phyloP scores from a whole-genome alignment of 202 grass and related monocot genomes.

The Eragrostis tef region DNA sequence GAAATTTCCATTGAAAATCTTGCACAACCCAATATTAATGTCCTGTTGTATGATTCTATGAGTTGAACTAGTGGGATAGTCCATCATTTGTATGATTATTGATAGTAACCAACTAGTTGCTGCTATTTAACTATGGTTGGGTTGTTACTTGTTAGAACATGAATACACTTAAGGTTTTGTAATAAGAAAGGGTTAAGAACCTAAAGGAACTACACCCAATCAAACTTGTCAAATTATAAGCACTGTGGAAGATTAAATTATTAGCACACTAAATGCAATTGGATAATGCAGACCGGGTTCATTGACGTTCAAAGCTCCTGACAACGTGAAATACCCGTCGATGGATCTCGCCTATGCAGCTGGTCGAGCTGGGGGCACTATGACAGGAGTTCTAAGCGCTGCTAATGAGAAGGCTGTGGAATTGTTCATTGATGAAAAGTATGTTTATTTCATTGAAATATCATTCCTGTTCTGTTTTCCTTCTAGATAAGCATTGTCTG shows the following conservation, averaged over 20 bases:
- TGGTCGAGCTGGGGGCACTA: constrained; percentile 90
- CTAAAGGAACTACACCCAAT: background rate
- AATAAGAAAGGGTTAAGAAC: constrained; percentile 1
- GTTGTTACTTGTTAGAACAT: background rate
- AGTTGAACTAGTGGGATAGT: constrained; percentile 1
- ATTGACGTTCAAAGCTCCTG: constrained; percentile 86
- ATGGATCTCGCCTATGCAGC: constrained; percentile 92
- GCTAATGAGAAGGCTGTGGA: constrained; percentile 99
- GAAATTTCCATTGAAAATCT: background rate
- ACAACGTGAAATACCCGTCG: constrained; percentile 91
- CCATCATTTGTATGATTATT: constrained; percentile 5
- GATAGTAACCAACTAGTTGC: constrained; percentile 17
- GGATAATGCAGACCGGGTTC: constrained; percentile 72
- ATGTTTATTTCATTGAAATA: constrained; percentile 39
- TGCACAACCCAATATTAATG: background rate
- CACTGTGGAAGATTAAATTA: background rate
- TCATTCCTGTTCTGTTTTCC: background rate
- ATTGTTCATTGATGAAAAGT: constrained; percentile 95
- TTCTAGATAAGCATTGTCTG: constrained; percentile 9
- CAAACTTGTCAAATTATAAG: background rate
- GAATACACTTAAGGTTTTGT: constrained; percentile 1
- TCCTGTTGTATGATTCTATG: background rate
- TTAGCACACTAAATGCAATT: background rate
- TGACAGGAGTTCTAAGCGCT: constrained; percentile 98
- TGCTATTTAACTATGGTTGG: background rate